A percentile compares a stretch with the other conserved stretches of the same genome.
Evolutionary conservation across 768 basidiomycete species (phyloP).

Genomic region (Daedalea quercina): DNA sequence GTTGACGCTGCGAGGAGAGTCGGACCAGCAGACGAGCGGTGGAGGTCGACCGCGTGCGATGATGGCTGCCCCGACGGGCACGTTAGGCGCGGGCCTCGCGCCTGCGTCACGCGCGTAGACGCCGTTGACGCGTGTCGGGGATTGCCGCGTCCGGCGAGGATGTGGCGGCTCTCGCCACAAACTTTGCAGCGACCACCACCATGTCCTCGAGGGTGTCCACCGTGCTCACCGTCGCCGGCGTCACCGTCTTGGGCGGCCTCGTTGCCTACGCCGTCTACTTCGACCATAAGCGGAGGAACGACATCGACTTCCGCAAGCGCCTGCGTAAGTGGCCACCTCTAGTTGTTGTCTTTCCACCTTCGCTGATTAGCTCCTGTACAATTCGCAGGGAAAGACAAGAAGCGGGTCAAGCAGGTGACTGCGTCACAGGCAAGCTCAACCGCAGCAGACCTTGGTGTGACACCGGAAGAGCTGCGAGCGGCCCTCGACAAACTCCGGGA

Average conservation of each 20-base stretch:
- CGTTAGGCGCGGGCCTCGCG: conserved; percentile 7
- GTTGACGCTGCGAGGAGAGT: no score
- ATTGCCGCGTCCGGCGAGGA: conserved; percentile 5
- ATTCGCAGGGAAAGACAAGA: conserved; percentile 80
- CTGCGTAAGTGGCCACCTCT: conserved; percentile 52
- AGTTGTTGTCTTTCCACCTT: conserved; percentile 9
- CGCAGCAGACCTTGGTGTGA: conserved; percentile 13
- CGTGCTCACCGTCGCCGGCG: conserved; percentile 33
- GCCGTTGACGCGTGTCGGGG: conserved; percentile 4
- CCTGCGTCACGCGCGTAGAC: neutral
- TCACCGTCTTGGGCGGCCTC: conserved; percentile 43
- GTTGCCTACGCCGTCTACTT: conserved; percentile 89
- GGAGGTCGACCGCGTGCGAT: neutral
- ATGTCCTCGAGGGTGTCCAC: conserved; percentile 28
- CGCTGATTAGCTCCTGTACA: neutral
- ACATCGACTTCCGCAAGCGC: conserved; percentile 79
- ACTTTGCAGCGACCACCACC: conserved; percentile 18
- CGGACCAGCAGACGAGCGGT: no score
- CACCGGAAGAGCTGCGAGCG: conserved; percentile 45
- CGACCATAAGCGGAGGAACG: conserved; percentile 90
- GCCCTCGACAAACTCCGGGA: conserved; percentile 61
- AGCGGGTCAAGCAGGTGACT: conserved; percentile 68
- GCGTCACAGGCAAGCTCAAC: conserved; percentile 23
- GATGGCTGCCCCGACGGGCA: no score
- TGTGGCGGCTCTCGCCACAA: conserved; percentile 7